A percentile compares a stretch with the other conserved stretches of the same genome.
Evolutionary conservation across 1,139 yeast genomes (phyloP).

Genomic region (Pichia sp.): DNA sequence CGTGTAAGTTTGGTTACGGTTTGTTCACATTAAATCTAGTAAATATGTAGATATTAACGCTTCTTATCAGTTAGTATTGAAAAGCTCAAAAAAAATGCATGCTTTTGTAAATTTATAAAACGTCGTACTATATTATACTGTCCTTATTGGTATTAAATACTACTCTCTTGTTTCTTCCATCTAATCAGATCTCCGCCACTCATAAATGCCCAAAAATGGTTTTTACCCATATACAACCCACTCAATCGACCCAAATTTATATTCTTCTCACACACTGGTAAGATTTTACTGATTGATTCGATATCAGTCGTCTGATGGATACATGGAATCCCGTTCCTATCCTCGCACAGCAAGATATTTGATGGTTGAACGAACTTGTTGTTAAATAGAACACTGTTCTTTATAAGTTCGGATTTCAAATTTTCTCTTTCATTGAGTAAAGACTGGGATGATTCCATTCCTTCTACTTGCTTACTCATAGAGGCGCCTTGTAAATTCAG

Average conservation of each 20-base stretch:
- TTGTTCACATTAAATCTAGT: too few species aligned
- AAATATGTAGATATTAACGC: too few species aligned
- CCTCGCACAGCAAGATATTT: slow-evolving; percentile 1
- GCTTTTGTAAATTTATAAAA: too few species aligned
- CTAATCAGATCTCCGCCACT: slow-evolving; percentile 46
- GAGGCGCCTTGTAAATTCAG: not conserved
- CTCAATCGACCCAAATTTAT: slow-evolving; percentile 34
- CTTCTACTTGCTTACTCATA: not conserved
- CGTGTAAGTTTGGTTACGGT: too few species aligned
- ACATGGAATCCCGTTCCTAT: not conserved
- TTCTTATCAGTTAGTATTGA: too few species aligned
- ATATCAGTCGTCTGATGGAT: slow-evolving; percentile 18
- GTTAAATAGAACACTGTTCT: not conserved
- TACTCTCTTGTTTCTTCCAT: slow-evolving; percentile 18
- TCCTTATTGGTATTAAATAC: too few species aligned
- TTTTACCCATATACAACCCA: slow-evolving; percentile 33
- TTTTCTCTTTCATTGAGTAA: slow-evolving; percentile 1
- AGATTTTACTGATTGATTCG: slow-evolving; percentile 19
- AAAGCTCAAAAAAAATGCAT: too few species aligned
- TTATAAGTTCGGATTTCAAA: not conserved
- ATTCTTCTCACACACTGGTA: slow-evolving; percentile 25
- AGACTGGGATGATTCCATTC: not conserved
- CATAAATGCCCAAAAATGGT: slow-evolving; percentile 42
- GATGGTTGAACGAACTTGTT: not conserved
- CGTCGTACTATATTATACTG: too few species aligned